A percentile compares a stretch with the other conserved stretches of the same genome.
phyloP scores from a whole-genome alignment of 2,329 filamentous ascomycete species.

The Dothidotthia symphoricarpi region DNA sequence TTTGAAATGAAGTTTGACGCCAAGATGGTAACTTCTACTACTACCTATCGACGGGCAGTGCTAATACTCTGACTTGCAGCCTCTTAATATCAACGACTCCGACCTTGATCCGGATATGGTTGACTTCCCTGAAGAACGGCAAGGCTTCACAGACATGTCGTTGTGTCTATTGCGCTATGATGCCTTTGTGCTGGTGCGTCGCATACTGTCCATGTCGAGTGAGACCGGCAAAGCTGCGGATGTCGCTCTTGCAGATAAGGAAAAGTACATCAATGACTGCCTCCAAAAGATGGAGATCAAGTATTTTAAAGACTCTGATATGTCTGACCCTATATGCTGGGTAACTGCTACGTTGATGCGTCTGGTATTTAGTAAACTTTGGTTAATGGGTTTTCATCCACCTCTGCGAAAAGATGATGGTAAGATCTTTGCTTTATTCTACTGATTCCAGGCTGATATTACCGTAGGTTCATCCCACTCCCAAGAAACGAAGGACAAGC shows the following conservation, averaged over 20 bases:
- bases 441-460: not conserved
- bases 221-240: slow-evolving; percentile 28
- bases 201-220: slow-evolving; percentile 45
- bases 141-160: slow-evolving; percentile 59
- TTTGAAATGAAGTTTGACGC: slow-evolving; percentile 60
- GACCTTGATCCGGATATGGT: slow-evolving; percentile 53
- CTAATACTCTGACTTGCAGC: slow-evolving; percentile 28
- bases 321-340: slow-evolving; percentile 63
- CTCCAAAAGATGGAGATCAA: slow-evolving; percentile 50
- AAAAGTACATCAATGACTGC: slow-evolving; percentile 51
- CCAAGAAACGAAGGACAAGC: slow-evolving; percentile 63
- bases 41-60: not conserved
- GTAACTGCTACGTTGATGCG: slow-evolving; percentile 66
- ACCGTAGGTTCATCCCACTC: slow-evolving; percentile 52
- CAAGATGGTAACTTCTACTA: slow-evolving; percentile 40
- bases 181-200: slow-evolving; percentile 49
- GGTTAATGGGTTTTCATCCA: slow-evolving; percentile 73
- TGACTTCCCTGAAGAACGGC: slow-evolving; percentile 48
- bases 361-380: slow-evolving; percentile 75
- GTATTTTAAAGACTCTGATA: slow-evolving; percentile 54
- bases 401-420: slow-evolving; percentile 60
- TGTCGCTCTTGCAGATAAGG: slow-evolving; percentile 49
- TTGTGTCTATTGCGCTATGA: slow-evolving; percentile 56
- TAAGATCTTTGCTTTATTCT: slow-evolving; percentile 4
- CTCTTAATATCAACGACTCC: slow-evolving; percentile 57